Evolutionary conservation across 805 yeast species (phyloP), one percentile per base, ranked within the genome.

Genomic region (Starmerella apis): DNA sequence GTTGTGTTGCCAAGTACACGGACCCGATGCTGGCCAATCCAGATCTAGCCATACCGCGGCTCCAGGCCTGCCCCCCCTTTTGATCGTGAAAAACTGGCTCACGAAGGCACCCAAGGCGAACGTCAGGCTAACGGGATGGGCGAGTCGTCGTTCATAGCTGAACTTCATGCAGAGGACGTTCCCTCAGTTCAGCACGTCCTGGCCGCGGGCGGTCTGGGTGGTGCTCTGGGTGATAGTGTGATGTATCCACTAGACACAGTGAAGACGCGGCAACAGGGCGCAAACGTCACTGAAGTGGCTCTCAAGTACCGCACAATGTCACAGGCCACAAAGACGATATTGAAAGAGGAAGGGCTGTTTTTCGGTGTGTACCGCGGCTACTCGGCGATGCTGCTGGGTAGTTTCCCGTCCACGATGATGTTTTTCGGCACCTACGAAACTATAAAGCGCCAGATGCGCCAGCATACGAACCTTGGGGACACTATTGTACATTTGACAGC

Each of bases 181-280:
- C 54, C 58, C 9, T 56, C 63, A 3, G 58, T 65, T 59, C 9
- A 48, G 30, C 56, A 64, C 46, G 68, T 65, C 24, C 50, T 86
- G 72, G 49, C 87, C 35, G 95, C 96, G 0, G 98, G 98, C 37
- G 96, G 95, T 0, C 67, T 90, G 44, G 98, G 98, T 7, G 98
- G 97, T 1, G 80, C 85, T 48, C 77, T 88, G 33, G 97, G 96
- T 13, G 98, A 90, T 61, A 75, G 92, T 1, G 69, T 78, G 27
- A 92, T 92, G 96, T 96, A 92, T 66, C 88, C 97, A 0, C 68
- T 92, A 31, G 99, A 92, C 63, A 92, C 98, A 0, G 95, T 92
- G 28, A 92, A 92, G 64, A 92, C 98, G 2, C 73, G 98, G 55
- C 98, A 92, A 65, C 99, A 92, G 63, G 97, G 95, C n/a, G 84